Base-by-base conservation (phyloP, 805 yeast species). In the Tetrapisispora taiwanensis region DNA sequence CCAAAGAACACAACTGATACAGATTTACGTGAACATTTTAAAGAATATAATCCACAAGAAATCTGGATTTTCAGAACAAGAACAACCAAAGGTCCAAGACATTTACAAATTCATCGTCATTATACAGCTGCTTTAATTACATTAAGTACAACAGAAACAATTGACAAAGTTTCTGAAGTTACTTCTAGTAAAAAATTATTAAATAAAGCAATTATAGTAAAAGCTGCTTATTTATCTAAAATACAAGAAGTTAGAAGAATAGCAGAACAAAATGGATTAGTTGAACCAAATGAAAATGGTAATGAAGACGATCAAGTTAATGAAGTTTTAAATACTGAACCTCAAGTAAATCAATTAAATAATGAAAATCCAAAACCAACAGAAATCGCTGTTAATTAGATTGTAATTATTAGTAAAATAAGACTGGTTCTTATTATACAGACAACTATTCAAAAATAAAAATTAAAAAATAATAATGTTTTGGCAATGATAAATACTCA, bases 51-150 rank as follows among this genome's bases (percentile, higher is more conserved):
- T 12, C 78, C 81, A 10, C 63, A 65, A 30, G 74, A 70, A 36
- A 68, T 76, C 33, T 71, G 69, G 56, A 66, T 76, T 36, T 72
- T 69, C 53, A 71, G 68, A 52, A 67, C 67, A 33, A 65, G 63
- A 38, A 51, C 55, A 53, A 50, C 40, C 48, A 55, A 35, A 51
- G 51, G 28, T 39, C 36, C 41, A 50, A 48, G 44, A 18, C 54
- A 43, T 36, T 52, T 55, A 34, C 54, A 39, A 44, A 35, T 44
- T 52, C 61, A 60, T 27, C 67, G 64, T 39, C 64, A 65, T 36
- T 52, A 61, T 42, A 70, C 71, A 13, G 71, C 74, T 42, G 86
- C 84, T 42, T 71, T 72, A 63, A 73, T 70, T 41, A 74, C 70
- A 39, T 62, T 74, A 46, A 66, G 68, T 15, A 66, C 67, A n/a